phyloP scores from a whole-genome alignment of 2,329 filamentous ascomycete genomes.

The Colletotrichum gigasporum region DNA sequence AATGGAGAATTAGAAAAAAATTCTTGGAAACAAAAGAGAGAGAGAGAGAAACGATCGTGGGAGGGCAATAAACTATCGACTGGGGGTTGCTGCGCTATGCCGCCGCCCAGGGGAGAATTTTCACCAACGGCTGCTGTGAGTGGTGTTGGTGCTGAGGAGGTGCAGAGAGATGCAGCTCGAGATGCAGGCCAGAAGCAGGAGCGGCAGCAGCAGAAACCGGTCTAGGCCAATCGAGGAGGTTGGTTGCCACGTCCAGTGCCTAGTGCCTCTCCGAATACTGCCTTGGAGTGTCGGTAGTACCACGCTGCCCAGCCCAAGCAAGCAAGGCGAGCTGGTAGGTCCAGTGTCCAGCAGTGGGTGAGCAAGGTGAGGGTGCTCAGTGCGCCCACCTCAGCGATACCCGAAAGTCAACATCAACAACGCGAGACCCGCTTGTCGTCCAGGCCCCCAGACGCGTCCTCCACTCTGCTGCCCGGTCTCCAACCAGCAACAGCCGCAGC shows the following conservation, averaged over 20 bases:
- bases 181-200: neutral
- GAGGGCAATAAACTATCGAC: conserved; percentile 6
- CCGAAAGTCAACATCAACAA: neutral
- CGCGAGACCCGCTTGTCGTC: too few relatives aligned
- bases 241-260: too few relatives aligned
- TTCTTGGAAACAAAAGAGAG: neutral
- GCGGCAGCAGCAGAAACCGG: neutral
- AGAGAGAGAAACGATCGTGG: too few relatives aligned
- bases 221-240: neutral
- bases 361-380: too few relatives aligned
- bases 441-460: too few relatives aligned
- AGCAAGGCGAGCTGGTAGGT: too few relatives aligned
- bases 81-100: conserved; percentile 1
- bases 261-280: too few relatives aligned
- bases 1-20: neutral
- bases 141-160: conserved; percentile 12
- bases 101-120: conserved; percentile 7
- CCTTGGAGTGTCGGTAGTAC: too few relatives aligned
- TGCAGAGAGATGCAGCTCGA: conserved; percentile 2
- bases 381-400: neutral
- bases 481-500: conserved; percentile 7
- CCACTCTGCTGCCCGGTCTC: neutral
- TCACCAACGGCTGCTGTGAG: neutral
- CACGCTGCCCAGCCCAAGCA: neutral
- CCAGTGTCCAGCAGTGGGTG: too few relatives aligned